Evolutionary conservation across 257 asterid species (phyloP).

Genomic region (Penstemon newberryi): DNA sequence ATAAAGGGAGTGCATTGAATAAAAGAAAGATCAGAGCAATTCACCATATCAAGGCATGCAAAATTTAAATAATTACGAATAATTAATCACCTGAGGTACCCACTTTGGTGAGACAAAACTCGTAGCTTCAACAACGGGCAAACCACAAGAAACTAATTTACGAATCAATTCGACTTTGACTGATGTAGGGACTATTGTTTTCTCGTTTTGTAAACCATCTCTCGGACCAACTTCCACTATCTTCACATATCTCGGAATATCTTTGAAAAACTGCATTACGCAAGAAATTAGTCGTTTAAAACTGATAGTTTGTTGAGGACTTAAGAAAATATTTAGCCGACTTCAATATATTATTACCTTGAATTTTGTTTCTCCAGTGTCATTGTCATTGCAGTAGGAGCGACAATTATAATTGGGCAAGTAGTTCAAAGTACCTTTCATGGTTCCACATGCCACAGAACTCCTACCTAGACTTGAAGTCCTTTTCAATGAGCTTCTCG

Average conservation of each 20-base stretch:
- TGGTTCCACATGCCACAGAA: conserved; percentile 43
- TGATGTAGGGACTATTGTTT: conserved; percentile 69
- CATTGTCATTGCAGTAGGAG: conserved; percentile 41
- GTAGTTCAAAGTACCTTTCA: conserved; percentile 36
- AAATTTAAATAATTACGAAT: conserved; percentile 1
- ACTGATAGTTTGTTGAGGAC: not conserved
- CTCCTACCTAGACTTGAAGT: conserved; percentile 57
- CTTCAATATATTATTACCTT: conserved; percentile 46
- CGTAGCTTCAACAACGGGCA: conserved; percentile 90
- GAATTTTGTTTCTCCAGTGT: conserved; percentile 39
- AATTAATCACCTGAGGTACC: conserved; percentile 87
- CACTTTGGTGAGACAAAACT: conserved; percentile 97
- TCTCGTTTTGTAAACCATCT: conserved; percentile 93
- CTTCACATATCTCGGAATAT: conserved; percentile 74
- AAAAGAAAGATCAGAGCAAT: conserved; percentile 14
- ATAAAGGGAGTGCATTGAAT: conserved; percentile 21
- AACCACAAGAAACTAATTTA: conserved; percentile 73
- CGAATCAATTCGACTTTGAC: conserved; percentile 74
- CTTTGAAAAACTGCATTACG: conserved; percentile 57
- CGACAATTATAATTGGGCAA: conserved; percentile 40
- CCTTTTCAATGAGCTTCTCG: conserved; percentile 47
- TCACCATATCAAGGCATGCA: not conserved
- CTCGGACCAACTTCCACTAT: conserved; percentile 97
- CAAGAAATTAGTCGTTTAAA: conserved; percentile 27
- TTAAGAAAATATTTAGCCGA: conserved; percentile 2